These are phyloP conservation scores for Chalciporus pseudorubinellus DNA, from an alignment of 768 basidiomycete species.

Conservation along the genomic window DNA sequence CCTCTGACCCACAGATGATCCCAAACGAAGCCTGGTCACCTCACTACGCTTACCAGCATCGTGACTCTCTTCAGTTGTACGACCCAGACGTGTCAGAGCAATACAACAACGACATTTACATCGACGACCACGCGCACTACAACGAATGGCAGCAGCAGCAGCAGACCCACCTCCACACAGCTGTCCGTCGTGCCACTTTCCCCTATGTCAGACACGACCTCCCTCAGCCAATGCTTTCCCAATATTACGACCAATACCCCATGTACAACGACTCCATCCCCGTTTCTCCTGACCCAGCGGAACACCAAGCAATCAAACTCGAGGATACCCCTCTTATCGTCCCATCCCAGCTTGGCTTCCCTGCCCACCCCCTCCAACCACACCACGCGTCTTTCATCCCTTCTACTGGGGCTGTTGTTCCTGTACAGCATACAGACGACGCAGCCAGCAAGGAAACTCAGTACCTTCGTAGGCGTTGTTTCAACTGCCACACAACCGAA, in stretches of 20 bases:
- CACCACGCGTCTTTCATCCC: conserved; percentile 42
- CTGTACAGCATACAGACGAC: conserved; percentile 87
- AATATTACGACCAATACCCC: conserved; percentile 32
- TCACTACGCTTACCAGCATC: conserved; percentile 33
- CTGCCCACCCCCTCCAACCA: conserved; percentile 29
- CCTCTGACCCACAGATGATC: conserved; percentile 37
- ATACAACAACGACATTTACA: conserved; percentile 34
- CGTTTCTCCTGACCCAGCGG: conserved; percentile 29
- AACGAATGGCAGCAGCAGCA: conserved; percentile 37
- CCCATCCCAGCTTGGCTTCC: conserved; percentile 52
- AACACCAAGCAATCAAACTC: conserved; percentile 51
- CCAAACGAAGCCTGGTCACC: conserved; percentile 39
- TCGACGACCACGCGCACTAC: conserved; percentile 36
- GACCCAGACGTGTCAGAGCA: conserved; percentile 51
- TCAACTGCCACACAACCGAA: conserved; percentile 91
- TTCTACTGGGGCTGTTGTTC: conserved; percentile 43
- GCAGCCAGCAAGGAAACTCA: conserved; percentile 89
- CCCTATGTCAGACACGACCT: conserved; percentile 76
- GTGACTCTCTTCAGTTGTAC: conserved; percentile 67
- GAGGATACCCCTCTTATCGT: conserved; percentile 62
- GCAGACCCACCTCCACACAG: conserved; percentile 30
- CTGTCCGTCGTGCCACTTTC: conserved; percentile 65
- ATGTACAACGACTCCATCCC: conserved; percentile 41
- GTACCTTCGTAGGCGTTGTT: conserved; percentile 83
- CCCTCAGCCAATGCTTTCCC: conserved; percentile 37